Conservation (phyloP, 169 alveolate species). For the Eimeria brunetti region DNA sequence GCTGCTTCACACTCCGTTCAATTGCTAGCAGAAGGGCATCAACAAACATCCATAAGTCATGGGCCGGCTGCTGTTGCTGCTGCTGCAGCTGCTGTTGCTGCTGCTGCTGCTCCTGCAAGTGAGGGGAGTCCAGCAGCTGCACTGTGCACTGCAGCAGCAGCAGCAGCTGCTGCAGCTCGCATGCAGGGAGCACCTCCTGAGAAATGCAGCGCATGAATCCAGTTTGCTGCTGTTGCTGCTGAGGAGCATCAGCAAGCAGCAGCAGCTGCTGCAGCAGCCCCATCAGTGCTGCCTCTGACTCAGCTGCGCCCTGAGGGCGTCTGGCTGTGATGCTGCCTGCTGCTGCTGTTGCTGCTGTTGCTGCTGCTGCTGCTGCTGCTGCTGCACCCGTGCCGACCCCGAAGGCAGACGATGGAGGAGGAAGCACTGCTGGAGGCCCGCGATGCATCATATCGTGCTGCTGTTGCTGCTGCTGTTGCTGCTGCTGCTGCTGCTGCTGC, state of each 20-base stretch:
- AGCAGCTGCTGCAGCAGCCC: constrained; percentile 53
- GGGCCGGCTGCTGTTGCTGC: background rate
- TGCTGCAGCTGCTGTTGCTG: background rate
- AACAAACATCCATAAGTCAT: background rate
- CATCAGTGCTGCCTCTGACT: constrained; percentile 15
- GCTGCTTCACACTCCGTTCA: background rate
- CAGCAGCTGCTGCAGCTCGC: constrained; percentile 24
- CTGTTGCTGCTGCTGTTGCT: background rate
- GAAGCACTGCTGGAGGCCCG: too few species aligned
- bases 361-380: background rate
- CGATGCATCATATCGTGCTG: background rate
- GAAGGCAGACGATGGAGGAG: constrained; percentile 7
- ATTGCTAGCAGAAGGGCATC: constrained; percentile 25
- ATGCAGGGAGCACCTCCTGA: constrained; percentile 43
- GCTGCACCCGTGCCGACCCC: background rate
- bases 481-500: constrained; percentile 10
- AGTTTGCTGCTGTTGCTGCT: background rate
- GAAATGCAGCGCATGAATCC: background rate
- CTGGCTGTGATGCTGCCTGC: background rate
- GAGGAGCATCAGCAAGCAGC: constrained; percentile 4
- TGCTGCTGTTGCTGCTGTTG: background rate
- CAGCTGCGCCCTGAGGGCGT: background rate
- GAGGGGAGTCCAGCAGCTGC: background rate
- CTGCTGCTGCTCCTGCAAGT: constrained; percentile 7
- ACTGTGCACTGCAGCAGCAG: constrained; percentile 31